Conservation (phyloP, 306 rosid species). For the Datisca glomerata region DNA sequence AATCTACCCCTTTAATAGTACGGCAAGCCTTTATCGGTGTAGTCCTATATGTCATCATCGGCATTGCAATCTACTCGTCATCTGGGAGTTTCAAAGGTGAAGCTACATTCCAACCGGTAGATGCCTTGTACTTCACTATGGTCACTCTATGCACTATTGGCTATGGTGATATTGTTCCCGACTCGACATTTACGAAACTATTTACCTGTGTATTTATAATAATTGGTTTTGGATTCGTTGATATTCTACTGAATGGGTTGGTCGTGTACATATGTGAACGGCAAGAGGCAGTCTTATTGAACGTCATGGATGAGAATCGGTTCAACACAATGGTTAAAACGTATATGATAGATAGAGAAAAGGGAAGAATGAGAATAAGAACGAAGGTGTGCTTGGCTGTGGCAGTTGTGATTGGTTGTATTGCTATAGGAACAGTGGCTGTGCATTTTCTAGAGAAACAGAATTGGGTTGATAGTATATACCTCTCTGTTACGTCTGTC, state of each 20-base stretch:
- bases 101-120: slow-evolving; percentile 30
- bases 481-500: slow-evolving; percentile 56
- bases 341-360: slow-evolving; percentile 43
- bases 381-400: slow-evolving; percentile 43
- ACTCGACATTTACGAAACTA: slow-evolving; percentile 37
- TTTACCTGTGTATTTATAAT: slow-evolving; percentile 49
- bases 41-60: slow-evolving; percentile 28
- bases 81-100: slow-evolving; percentile 32
- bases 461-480: slow-evolving; percentile 45
- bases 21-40: slow-evolving; percentile 28
- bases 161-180: slow-evolving; percentile 70
- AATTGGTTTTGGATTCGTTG: slow-evolving; percentile 52
- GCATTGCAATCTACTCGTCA: slow-evolving; percentile 26
- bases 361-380: slow-evolving; percentile 70
- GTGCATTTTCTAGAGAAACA: slow-evolving; percentile 33
- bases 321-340: slow-evolving; percentile 29
- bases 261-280: slow-evolving; percentile 52
- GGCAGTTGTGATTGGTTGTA: slow-evolving; percentile 38
- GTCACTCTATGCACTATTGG: slow-evolving; percentile 71
- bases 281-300: slow-evolving; percentile 43
- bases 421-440: slow-evolving; percentile 39
- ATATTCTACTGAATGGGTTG: slow-evolving; percentile 40
- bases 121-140: slow-evolving; percentile 51
- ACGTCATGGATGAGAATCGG: slow-evolving; percentile 32
- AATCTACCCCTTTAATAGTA: slow-evolving; percentile 21